Percentiles rank a stretch among this genome's conserved stretches.
Evolutionary conservation across 495 filamentous ascomycete genomes (phyloP).

Genomic region (Talaromyces trachyspermus): DNA sequence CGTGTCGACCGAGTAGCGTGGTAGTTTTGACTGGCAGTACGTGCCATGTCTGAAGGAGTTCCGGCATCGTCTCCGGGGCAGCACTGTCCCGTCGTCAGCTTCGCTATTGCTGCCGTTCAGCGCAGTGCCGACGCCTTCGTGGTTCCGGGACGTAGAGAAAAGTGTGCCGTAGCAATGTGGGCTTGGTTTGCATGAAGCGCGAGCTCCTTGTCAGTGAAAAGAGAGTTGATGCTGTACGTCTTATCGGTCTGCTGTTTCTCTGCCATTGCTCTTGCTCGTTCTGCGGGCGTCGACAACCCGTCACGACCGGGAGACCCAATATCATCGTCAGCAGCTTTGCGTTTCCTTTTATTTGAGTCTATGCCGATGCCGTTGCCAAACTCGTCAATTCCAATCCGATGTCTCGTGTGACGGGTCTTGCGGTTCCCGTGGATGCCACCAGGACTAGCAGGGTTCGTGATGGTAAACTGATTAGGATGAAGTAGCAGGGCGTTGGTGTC

Average conservation of each 20-base stretch:
- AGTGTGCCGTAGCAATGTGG: constrained; percentile 55
- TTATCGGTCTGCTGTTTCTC: constrained; percentile 38
- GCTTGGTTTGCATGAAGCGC: constrained; percentile 65
- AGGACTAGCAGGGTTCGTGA: constrained; percentile 71
- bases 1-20: constrained; percentile 69
- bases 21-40: constrained; percentile 55
- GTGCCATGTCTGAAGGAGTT: constrained; percentile 56
- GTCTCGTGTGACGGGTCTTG: constrained; percentile 74
- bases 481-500: constrained; percentile 83
- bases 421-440: constrained; percentile 73
- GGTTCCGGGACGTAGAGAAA: constrained; percentile 45
- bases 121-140: constrained; percentile 32
- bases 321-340: constrained; percentile 63
- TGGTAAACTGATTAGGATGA: constrained; percentile 86
- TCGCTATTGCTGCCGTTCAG: constrained; percentile 38
- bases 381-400: constrained; percentile 75
- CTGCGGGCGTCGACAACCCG: constrained; percentile 41
- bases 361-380: constrained; percentile 53
- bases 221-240: constrained; percentile 73
- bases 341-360: constrained; percentile 66
- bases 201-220: constrained; percentile 93
- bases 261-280: constrained; percentile 33
- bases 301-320: constrained; percentile 62
- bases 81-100: constrained; percentile 41
- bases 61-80: constrained; percentile 47